Evolutionary conservation across 1,284 basidiomycete species (phyloP).

Genomic region (Boletus smithii): DNA sequence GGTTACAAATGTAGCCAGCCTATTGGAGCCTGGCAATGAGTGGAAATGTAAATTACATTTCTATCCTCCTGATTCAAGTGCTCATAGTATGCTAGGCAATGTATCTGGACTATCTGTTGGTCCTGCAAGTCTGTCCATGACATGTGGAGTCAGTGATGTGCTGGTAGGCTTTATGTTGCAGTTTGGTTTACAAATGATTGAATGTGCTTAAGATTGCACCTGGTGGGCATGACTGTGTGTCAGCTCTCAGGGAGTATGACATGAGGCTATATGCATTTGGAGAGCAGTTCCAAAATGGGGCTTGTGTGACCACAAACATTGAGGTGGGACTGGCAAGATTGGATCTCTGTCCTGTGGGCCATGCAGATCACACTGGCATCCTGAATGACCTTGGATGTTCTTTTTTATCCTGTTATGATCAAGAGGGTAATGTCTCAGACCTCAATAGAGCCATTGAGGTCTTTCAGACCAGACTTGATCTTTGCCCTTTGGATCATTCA

Average conservation of each 20-base stretch:
- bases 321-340: too few species aligned
- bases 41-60: neutral
- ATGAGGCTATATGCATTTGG: neutral
- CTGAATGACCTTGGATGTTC: too few species aligned
- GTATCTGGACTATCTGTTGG: neutral
- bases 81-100: neutral
- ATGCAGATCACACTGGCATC: too few species aligned
- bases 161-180: neutral
- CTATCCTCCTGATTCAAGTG: neutral
- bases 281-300: neutral
- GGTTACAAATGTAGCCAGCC: neutral
- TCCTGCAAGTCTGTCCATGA: neutral
- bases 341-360: too few species aligned
- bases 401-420: too few species aligned
- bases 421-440: too few species aligned
- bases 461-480: too few species aligned
- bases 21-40: neutral
- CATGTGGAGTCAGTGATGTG: neutral
- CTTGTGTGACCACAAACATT: neutral
- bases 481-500: too few species aligned
- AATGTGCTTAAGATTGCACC: neutral
- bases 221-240: neutral
- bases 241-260: neutral
- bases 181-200: neutral
- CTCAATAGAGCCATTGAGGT: too few species aligned